Conservation (phyloP, 2,329 filamentous ascomycete species). For the Paracoccidioides brasiliensis region DNA sequence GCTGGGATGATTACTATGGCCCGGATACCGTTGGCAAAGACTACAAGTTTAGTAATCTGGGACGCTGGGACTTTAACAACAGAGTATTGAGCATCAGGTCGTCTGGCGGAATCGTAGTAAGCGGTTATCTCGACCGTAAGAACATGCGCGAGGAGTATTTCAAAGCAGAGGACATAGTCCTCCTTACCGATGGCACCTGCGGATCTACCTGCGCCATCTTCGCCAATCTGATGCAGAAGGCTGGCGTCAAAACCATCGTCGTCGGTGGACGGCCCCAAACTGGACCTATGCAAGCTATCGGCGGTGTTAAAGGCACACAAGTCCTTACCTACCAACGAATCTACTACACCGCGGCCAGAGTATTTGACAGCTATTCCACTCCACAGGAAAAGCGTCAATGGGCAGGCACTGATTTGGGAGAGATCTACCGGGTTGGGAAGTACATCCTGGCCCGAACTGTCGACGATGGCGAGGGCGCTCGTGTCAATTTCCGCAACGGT, state of each 20-base stretch:
- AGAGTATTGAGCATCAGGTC: conserved; percentile 14
- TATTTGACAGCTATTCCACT: conserved; percentile 2
- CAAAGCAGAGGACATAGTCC: conserved; percentile 23
- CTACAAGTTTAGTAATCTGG: conserved; percentile 27
- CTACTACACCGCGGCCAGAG: conserved; percentile 5
- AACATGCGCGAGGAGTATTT: conserved; percentile 18
- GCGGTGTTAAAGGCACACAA: conserved; percentile 47
- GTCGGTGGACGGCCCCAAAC: conserved; percentile 46
- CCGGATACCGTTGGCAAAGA: conserved; percentile 16
- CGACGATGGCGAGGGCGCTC: conserved; percentile 16
- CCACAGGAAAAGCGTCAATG: conserved; percentile 5
- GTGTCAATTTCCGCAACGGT: conserved; percentile 34
- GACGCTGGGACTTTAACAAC: conserved; percentile 14
- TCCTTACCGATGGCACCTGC: conserved; percentile 45
- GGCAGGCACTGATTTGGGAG: conserved; percentile 8
- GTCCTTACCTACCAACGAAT: conserved; percentile 20
- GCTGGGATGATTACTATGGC: conserved; percentile 22
- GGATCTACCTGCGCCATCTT: conserved; percentile 49
- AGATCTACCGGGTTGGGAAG: conserved; percentile 7
- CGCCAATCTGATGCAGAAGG: conserved; percentile 41
- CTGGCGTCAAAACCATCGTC: conserved; percentile 43
- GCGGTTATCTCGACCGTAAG: conserved; percentile 18
- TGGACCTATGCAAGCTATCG: conserved; percentile 47
- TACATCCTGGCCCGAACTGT: conserved; percentile 9
- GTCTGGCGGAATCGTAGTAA: conserved; percentile 17